Evolutionary conservation across 208 protist genomes (phyloP).

Genomic region (Novymonas esmeraldas): DNA sequence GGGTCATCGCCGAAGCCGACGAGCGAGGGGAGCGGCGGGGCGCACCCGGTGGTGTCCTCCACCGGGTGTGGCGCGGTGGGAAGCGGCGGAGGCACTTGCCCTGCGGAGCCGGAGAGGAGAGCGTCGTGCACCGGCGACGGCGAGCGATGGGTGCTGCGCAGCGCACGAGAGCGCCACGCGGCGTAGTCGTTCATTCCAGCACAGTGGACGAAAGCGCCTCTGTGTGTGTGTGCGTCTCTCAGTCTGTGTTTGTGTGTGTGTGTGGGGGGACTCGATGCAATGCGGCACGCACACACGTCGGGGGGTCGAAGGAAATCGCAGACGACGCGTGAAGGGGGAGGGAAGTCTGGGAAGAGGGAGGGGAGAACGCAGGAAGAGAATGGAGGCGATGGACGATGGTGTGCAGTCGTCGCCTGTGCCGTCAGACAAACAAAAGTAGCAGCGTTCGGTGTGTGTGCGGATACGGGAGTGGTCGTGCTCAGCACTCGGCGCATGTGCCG

Average conservation of each 20-base stretch:
- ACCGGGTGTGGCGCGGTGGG: not conserved
- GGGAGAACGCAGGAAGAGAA: too few species aligned
- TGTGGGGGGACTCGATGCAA: not conserved
- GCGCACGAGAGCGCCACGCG: slow-evolving; percentile 26
- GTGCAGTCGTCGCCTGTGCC: too few species aligned
- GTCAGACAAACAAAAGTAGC: too few species aligned
- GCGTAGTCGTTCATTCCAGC: slow-evolving; percentile 32
- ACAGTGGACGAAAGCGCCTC: too few species aligned
- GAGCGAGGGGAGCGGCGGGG: not conserved
- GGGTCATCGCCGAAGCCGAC: not conserved
- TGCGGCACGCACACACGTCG: too few species aligned
- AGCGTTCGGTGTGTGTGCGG: too few species aligned
- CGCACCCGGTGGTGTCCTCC: not conserved
- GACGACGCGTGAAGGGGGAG: too few species aligned
- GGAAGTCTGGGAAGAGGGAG: too few species aligned
- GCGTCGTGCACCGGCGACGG: not conserved
- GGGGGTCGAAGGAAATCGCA: too few species aligned
- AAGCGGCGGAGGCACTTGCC: not conserved
- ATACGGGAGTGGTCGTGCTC: too few species aligned
- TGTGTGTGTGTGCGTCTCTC: not conserved
- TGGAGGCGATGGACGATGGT: too few species aligned
- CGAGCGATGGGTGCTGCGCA: slow-evolving; percentile 6
- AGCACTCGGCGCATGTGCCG: too few species aligned
- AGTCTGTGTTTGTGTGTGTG: not conserved
- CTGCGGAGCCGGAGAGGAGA: not conserved